Evolutionary conservation across 768 basidiomycete species (phyloP), one percentile per base, ranked within the genome.

Genomic region (Hysterangium stoloniferum): DNA sequence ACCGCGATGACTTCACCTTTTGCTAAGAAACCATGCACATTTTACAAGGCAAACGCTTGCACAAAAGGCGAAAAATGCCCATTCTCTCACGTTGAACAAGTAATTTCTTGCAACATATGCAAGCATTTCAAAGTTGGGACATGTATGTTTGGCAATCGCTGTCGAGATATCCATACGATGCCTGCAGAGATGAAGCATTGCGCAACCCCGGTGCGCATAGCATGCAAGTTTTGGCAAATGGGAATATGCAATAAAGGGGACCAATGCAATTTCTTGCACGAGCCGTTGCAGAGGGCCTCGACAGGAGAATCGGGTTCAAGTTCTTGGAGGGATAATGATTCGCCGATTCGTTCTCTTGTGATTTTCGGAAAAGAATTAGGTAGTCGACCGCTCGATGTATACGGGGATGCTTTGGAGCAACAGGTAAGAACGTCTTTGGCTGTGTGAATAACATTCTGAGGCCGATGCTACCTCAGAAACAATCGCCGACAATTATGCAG

Each of bases 191-290:
- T 65, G 65, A 5, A 58, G 60, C n/a, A 52, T 57, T 11, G 73
- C 72, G 53, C 48, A 49, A 22, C 71, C 68, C 55, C 64, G 72
- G 12, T 71, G 72, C 57, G 69, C 68, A n/a, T 58, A 8, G 69
- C 71, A 28, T 70, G 3, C 25, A 38, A 20, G 19, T 54, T 12
- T 31, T 17, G 35, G 42, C 25, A 12, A 33, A 20, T 25, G 24
- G 29, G 45, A 24, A 9, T n/a, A 17, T 51, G 29, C 22, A 37
- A 8, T 17, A 37, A 34, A 28, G 41, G 42, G 28, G 20, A 45
- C 37, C 50, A 19, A 28, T 43, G 37, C 43, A 2, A 12, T 25
- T 35, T 54, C 34, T 34, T 52, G 22, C 48, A 46, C 28, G 28
- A 45, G 6, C 28, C 46, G n/a, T 4, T 48, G 33, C 15, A 9